These are phyloP conservation scores for Coemansia sp. DNA, from an alignment of 192 early-diverging fungal genomes.

Conservation along the genomic window DNA sequence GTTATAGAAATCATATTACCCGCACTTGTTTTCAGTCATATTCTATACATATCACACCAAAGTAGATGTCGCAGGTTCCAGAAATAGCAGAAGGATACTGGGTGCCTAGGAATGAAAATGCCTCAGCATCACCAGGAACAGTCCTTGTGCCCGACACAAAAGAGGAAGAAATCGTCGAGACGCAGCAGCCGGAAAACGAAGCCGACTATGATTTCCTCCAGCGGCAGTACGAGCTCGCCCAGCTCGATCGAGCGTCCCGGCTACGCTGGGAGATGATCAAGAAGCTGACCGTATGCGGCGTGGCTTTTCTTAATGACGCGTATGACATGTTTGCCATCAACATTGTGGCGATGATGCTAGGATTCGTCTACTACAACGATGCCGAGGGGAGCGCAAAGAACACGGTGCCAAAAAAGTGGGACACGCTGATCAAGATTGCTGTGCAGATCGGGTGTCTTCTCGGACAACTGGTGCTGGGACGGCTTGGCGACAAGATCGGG, in stretches of 20 bases:
- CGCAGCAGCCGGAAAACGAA: background rate
- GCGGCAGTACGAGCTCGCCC: conserved; percentile 31
- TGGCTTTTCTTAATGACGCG: conserved; percentile 91
- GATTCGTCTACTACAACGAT: conserved; percentile 62
- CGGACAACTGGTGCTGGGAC: conserved; percentile 88
- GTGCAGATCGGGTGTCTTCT: conserved; percentile 85
- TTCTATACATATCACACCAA: background rate
- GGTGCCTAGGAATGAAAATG: background rate
- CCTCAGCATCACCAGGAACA: background rate
- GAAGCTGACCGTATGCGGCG: conserved; percentile 67
- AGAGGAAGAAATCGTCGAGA: background rate
- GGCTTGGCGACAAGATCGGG: conserved; percentile 82
- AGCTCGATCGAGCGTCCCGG: conserved; percentile 59
- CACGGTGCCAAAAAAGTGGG: conserved; percentile 64
- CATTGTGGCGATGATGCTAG: conserved; percentile 81
- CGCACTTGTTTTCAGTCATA: background rate
- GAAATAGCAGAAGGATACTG: conserved; percentile 4
- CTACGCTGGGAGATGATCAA: conserved; percentile 69
- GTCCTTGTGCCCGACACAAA: background rate
- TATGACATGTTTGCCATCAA: conserved; percentile 94
- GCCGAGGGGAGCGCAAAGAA: conserved; percentile 25
- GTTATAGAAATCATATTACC: too few relatives aligned
- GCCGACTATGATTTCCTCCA: conserved; percentile 28
- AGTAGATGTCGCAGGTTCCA: conserved; percentile 1
- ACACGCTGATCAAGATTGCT: conserved; percentile 81